A percentile compares a stretch with the other conserved stretches of the same genome.
Conservation (phyloP, 768 basidiomycete genomes). For the Terana coerulea region DNA sequence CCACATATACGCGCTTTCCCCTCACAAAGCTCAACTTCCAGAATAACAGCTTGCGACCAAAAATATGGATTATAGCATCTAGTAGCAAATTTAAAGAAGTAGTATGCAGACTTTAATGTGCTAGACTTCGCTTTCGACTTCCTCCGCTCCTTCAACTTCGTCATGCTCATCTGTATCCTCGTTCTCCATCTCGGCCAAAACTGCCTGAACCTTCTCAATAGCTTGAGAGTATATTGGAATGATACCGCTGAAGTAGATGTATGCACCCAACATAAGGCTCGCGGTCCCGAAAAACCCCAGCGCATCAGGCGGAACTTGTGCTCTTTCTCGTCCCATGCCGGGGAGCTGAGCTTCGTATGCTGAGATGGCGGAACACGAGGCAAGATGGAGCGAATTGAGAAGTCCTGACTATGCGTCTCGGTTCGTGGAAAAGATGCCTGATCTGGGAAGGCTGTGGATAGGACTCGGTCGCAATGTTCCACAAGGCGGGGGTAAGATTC, state of each 20-base stretch:
- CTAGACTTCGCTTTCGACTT: slow-evolving; percentile 14
- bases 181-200: too few relatives aligned
- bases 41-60: background rate
- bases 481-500: slow-evolving; percentile 57
- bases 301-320: slow-evolving; percentile 43
- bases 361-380: slow-evolving; percentile 10
- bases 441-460: slow-evolving; percentile 28
- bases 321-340: slow-evolving; percentile 28
- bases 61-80: background rate
- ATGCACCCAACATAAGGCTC: background rate
- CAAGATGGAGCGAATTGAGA: slow-evolving; percentile 36
- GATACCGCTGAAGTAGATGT: background rate
- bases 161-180: background rate
- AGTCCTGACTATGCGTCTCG: slow-evolving; percentile 3
- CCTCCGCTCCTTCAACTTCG: slow-evolving; percentile 10
- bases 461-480: slow-evolving; percentile 53
- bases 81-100: background rate
- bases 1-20: too few relatives aligned
- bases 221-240: background rate
- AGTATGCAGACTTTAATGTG: background rate
- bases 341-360: slow-evolving; percentile 28
- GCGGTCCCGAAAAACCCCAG: slow-evolving; percentile 34
- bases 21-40: background rate
- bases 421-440: slow-evolving; percentile 19
- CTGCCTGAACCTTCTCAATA: background rate